Conservation (phyloP, 2,329 filamentous ascomycete species). For the Hypomyces perniciosus region DNA sequence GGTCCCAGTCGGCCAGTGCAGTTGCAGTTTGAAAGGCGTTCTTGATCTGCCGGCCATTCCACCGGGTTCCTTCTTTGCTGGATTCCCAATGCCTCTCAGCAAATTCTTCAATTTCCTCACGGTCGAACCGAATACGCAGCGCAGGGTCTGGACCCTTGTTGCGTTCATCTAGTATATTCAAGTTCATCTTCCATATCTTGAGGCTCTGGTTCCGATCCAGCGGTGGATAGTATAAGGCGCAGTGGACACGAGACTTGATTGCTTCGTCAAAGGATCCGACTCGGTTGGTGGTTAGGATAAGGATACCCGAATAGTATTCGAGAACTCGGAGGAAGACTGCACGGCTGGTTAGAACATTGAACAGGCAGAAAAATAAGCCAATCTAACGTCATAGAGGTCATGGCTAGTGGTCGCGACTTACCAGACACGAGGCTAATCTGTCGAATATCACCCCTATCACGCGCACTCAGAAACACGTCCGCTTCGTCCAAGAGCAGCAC, state of each 20-base stretch:
- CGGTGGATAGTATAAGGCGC: conserved; percentile 21
- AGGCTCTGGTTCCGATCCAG: conserved; percentile 18
- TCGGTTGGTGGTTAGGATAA: conserved; percentile 42
- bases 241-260: conserved; percentile 35
- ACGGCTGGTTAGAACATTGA: too few relatives aligned
- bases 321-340: conserved; percentile 35
- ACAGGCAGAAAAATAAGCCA: too few relatives aligned
- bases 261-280: conserved; percentile 41
- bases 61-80: background rate
- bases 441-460: background rate
- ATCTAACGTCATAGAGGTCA: too few relatives aligned
- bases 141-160: background rate
- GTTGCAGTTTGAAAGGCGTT: background rate
- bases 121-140: background rate
- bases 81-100: background rate
- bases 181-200: conserved; percentile 19
- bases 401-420: background rate
- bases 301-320: conserved; percentile 37
- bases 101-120: background rate
- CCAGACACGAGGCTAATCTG: background rate
- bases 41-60: background rate
- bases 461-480: background rate
- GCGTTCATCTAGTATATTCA: background rate
- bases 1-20: background rate
- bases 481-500: conserved; percentile 3